These are phyloP conservation scores for Fusarium bulbicola DNA, from an alignment of 2,329 filamentous ascomycete genomes.

Conservation along the genomic window DNA sequence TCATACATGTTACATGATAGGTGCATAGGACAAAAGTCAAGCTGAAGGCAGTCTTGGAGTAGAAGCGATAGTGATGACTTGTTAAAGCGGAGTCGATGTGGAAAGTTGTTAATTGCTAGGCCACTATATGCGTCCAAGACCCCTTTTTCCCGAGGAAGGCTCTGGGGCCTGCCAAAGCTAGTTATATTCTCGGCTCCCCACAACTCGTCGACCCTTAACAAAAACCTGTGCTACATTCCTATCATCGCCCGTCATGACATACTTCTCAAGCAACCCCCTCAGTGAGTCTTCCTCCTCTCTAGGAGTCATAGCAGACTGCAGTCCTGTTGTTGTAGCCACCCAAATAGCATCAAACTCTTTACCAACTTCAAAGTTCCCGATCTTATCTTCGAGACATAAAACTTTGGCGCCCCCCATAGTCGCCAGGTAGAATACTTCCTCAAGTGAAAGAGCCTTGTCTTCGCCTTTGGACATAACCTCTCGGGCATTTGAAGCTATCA, in stretches of 20 bases:
- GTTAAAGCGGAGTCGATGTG: rapidly evolving
- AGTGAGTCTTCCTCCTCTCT: not conserved
- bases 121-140: rapidly evolving
- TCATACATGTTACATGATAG: rapidly evolving
- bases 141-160: rapidly evolving
- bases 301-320: conserved; percentile 3
- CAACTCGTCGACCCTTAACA: not conserved
- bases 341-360: conserved; percentile 14
- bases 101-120: rapidly evolving
- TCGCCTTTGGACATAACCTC: not conserved
- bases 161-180: rapidly evolving
- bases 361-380: conserved; percentile 6
- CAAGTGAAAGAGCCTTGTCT: conserved; percentile 10
- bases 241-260: conserved; percentile 17
- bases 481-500: conserved; percentile 11
- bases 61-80: not conserved
- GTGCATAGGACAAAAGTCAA: rapidly evolving
- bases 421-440: conserved; percentile 8
- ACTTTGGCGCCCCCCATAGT: conserved; percentile 5
- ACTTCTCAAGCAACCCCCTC: conserved; percentile 11
- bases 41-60: rapidly evolving
- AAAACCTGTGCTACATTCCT: conserved; percentile 13
- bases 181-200: not conserved
- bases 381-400: not conserved
- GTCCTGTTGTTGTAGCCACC: not conserved